Base-by-base conservation (phyloP, 495 filamentous ascomycete genomes). In the Talaromyces liani region DNA sequence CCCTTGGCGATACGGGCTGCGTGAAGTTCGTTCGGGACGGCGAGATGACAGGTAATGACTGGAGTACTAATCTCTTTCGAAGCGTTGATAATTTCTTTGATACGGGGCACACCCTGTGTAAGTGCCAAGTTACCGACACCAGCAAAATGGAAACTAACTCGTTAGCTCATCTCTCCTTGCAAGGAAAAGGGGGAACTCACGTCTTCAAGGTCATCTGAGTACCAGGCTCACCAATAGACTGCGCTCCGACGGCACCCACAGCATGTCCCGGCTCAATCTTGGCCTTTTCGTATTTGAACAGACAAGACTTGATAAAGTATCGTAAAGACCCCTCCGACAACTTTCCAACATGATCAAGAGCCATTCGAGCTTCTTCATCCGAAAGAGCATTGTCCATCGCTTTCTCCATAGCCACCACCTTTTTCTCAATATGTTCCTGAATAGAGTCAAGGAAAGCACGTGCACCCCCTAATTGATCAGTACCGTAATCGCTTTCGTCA, bases 191-290 rank as follows among this genome's bases (percentile, higher is more conserved):
- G 25, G 7, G 24, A 29, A 62, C 60, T 22, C 18, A 62, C 60
- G 94, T 98, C 78, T 98, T 98, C 69, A 98, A 80, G 2, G 94
- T 98, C 95, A 98, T 98, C 75, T 98, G 95, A 4, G 95, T 98
- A 72, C 95, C 94, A 0, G 95, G 94, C 70, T 98, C 95, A 71
- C 95, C 94, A 70, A 98, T 98, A 31, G 92, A 97, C 75, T 98
- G 95, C 14, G 95, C 95, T 67, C 93, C 94, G 36, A 98, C 91
- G 10, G 94, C 95, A 62, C 95, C 94, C n/a, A 98, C 94, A 12
- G 94, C 94, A 69, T 97, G 93, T 3, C 95, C 95, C 7, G 94
- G 91, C 71, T 98, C 91, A 45, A 94, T 89, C 63, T 88, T 90
- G 3, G 93, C 91, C 70, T 85, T 91, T 66, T 90, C 86, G 74